Conservation (phyloP, 805 yeast genomes). For the Saccharomycopsis guyanensis region DNA sequence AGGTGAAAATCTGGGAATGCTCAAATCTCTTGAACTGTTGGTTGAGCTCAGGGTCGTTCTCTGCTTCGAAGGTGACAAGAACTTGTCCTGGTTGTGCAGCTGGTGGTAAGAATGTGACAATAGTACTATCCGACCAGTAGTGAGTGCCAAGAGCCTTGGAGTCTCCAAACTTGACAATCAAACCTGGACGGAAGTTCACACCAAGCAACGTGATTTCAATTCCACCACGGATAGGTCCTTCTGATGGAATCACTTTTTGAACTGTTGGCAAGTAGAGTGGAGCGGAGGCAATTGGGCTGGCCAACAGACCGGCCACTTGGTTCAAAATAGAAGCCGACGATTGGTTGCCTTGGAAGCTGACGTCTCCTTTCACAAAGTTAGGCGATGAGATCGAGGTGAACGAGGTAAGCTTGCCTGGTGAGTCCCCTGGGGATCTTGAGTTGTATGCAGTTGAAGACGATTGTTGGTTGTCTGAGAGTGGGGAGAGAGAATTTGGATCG, state of each 20-base stretch:
- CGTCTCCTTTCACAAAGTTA: neutral
- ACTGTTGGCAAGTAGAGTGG: slow-evolving; percentile 43
- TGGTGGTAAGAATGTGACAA: slow-evolving; percentile 91
- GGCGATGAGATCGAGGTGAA: slow-evolving; percentile 14
- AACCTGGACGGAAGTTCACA: slow-evolving; percentile 73
- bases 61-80: slow-evolving; percentile 61
- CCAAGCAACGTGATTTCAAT: slow-evolving; percentile 91
- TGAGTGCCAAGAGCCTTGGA: slow-evolving; percentile 76
- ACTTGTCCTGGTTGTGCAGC: slow-evolving; percentile 88
- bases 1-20: slow-evolving; percentile 62
- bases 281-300: neutral
- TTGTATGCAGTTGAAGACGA: slow-evolving; percentile 8
- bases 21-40: slow-evolving; percentile 2
- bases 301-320: neutral
- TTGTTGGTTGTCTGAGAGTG: slow-evolving; percentile 10
- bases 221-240: slow-evolving; percentile 95
- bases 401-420: slow-evolving; percentile 15
- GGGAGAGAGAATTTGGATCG: slow-evolving; percentile 11
- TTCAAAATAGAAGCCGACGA: too few relatives aligned
- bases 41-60: slow-evolving; percentile 3
- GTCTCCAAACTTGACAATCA: slow-evolving; percentile 80
- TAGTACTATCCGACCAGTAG: slow-evolving; percentile 93
- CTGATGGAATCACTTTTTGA: slow-evolving; percentile 87
- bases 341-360: neutral
- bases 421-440: slow-evolving; percentile 16